Percentiles rank a stretch among this genome's conserved stretches.
Evolutionary conservation across 768 basidiomycete genomes (phyloP).

Genomic region (Dictyophora rubrovolvata): DNA sequence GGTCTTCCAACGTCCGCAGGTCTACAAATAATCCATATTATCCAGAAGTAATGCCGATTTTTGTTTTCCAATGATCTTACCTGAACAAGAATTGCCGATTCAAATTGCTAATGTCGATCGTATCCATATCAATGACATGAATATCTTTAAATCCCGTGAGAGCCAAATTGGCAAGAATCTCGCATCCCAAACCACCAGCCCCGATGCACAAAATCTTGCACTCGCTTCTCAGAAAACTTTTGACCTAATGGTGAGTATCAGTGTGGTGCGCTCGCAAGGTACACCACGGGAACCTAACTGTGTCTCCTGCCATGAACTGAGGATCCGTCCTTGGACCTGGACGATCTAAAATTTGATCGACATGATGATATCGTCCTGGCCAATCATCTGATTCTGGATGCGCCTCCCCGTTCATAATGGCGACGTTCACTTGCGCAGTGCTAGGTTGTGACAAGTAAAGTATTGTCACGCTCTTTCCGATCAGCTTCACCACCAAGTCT

Average conservation of each 20-base stretch:
- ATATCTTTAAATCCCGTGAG: slow-evolving; percentile 96
- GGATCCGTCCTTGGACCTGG: slow-evolving; percentile 87
- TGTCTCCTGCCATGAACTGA: slow-evolving; percentile 65
- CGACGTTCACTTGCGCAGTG: no score
- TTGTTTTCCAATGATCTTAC: slow-evolving; percentile 30
- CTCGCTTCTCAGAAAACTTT: slow-evolving; percentile 69
- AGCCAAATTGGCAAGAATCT: slow-evolving; percentile 94
- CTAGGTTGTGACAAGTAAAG: no score
- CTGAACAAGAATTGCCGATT: slow-evolving; percentile 98
- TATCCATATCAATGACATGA: slow-evolving; percentile 99
- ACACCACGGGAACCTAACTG: slow-evolving; percentile 36
- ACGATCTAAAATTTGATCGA: slow-evolving; percentile 78
- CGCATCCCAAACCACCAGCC: slow-evolving; percentile 94
- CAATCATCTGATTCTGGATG: slow-evolving; percentile 27
- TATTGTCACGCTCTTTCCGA: no score
- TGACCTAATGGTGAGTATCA: slow-evolving; percentile 46
- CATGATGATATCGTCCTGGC: slow-evolving; percentile 62
- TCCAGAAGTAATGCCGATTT: slow-evolving; percentile 1
- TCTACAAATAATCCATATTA: slow-evolving; percentile 29
- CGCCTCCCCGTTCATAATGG: slow-evolving; percentile 5
- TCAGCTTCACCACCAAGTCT: no score
- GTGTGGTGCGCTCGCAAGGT: background rate
- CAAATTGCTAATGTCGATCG: slow-evolving; percentile 97
- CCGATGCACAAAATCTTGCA: slow-evolving; percentile 97
- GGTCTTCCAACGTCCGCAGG: slow-evolving; percentile 86